These are phyloP conservation scores for Tylopilus sp. DNA, from an alignment of 768 basidiomycete genomes.

Conservation along the genomic window DNA sequence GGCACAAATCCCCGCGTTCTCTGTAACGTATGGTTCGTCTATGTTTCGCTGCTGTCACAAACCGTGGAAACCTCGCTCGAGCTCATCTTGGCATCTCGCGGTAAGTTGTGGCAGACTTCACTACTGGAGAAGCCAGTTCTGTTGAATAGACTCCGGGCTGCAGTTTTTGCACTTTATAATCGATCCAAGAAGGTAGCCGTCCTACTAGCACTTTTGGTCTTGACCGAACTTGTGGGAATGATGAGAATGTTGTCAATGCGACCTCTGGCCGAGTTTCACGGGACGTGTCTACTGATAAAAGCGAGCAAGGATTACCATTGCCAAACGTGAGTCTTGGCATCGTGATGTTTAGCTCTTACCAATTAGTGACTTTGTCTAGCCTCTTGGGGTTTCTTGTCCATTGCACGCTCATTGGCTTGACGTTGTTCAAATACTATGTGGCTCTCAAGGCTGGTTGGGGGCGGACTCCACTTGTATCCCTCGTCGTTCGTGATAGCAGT, in stretches of 20 bases:
- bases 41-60: conserved; percentile 3
- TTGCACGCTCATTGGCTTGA: conserved; percentile 14
- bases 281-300: conserved; percentile 10
- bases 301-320: background rate
- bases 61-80: conserved; percentile 13
- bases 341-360: background rate
- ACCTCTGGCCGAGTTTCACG: background rate
- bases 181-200: conserved; percentile 11
- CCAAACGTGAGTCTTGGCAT: conserved; percentile 11
- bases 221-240: background rate
- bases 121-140: background rate
- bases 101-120: conserved; percentile 1
- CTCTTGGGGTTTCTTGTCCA: conserved; percentile 14
- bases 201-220: conserved; percentile 4
- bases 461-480: conserved; percentile 18
- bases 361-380: background rate
- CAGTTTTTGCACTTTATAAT: conserved; percentile 22
- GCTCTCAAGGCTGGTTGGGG: conserved; percentile 15
- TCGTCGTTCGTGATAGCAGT: conserved; percentile 17
- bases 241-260: conserved; percentile 1
- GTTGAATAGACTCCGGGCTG: background rate
- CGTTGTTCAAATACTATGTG: conserved; percentile 17
- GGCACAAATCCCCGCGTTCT: conserved; percentile 8
- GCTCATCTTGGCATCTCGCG: conserved; percentile 14
- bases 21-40: conserved; percentile 12